phyloP scores from a whole-genome alignment of 805 yeast genomes.

The Candida maesae region DNA sequence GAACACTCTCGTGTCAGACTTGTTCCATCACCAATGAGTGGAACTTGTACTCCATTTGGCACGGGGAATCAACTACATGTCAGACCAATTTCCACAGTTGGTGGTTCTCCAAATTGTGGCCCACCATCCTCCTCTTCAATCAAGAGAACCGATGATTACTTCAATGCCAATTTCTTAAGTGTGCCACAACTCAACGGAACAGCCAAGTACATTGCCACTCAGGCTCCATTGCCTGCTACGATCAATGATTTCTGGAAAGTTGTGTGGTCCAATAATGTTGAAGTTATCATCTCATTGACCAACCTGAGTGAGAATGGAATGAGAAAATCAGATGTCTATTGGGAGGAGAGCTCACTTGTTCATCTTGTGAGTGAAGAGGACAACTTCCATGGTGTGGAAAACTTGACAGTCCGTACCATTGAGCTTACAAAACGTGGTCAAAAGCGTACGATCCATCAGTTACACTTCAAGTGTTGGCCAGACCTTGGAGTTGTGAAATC shows the following conservation, averaged over 20 bases:
- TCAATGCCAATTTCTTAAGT: conserved; percentile 63
- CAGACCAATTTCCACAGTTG: conserved; percentile 2
- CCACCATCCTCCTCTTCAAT: conserved; percentile 12
- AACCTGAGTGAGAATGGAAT: conserved; percentile 69
- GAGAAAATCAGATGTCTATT: conserved; percentile 79
- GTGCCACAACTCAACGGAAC: conserved; percentile 32
- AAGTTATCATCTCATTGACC: conserved; percentile 74
- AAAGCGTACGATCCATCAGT: conserved; percentile 53
- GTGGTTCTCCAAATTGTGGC: conserved; percentile 23
- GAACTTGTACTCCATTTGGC: conserved; percentile 13
- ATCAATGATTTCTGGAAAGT: conserved; percentile 90
- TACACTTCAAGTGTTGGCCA: conserved; percentile 78
- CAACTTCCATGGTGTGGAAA: conserved; percentile 28
- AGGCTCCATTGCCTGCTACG: conserved; percentile 81
- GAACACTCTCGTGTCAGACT: conserved; percentile 45
- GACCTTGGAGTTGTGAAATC: conserved; percentile 68
- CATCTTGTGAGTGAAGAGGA: conserved; percentile 32
- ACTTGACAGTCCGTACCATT: conserved; percentile 31
- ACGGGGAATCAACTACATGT: conserved; percentile 3
- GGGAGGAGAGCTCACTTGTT: conserved; percentile 53
- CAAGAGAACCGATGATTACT: conserved; percentile 20
- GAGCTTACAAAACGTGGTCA: conserved; percentile 22
- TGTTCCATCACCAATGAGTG: conserved; percentile 31
- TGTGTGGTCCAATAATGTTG: conserved; percentile 56
- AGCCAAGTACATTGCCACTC: conserved; percentile 71